phyloP scores from a whole-genome alignment of 441 rosid species.

The Geranium incanum region DNA sequence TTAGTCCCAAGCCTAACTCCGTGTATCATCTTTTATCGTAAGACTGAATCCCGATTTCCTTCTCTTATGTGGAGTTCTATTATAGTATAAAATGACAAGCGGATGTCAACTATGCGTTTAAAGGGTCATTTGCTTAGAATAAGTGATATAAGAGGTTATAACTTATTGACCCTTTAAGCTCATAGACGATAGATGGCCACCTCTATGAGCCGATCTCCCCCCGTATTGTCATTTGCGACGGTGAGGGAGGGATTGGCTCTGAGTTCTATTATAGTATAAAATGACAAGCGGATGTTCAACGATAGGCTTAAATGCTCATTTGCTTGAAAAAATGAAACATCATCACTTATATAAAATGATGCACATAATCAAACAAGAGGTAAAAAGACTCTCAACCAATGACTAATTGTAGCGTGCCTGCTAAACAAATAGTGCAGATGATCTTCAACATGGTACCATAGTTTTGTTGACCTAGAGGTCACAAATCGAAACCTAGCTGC shows the following conservation, averaged over 20 bases:
- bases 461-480: no score
- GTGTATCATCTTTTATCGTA: conserved; percentile 91
- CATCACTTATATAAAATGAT: no score
- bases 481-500: no score
- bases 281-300: background rate
- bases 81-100: background rate
- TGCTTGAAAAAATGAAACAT: background rate
- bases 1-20: conserved; percentile 82
- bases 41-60: conserved; percentile 34
- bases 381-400: no score
- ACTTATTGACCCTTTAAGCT: background rate
- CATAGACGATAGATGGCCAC: no score
- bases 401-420: no score
- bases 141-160: background rate
- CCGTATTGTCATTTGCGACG: no score
- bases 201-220: no score
- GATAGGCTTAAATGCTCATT: background rate
- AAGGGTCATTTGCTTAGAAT: background rate
- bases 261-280: background rate
- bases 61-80: conserved; percentile 14
- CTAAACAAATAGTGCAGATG: no score
- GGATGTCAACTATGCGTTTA: background rate
- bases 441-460: no score
- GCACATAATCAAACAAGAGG: no score
- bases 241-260: no score